Evolutionary conservation across 495 filamentous ascomycete genomes (phyloP).

Genomic region (Talaromyces borbonicus): DNA sequence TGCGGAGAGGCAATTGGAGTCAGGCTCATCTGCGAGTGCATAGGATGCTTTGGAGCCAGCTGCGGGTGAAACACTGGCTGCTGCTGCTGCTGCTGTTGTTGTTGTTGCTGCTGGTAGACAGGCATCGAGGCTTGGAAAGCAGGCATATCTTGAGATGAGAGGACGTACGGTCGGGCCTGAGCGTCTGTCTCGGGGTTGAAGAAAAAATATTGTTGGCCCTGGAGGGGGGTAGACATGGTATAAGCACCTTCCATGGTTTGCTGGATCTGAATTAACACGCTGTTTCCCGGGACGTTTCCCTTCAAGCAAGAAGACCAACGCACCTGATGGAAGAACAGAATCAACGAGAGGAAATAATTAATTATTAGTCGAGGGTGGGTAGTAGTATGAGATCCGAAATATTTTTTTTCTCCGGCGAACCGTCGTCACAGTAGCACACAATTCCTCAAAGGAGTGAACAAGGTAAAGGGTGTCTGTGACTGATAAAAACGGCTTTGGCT

Average conservation of each 20-base stretch:
- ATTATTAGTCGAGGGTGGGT: neutral
- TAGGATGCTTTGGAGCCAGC: conserved; percentile 53
- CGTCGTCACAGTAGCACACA: neutral
- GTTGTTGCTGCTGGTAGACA: conserved; percentile 21
- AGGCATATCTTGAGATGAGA: conserved; percentile 30
- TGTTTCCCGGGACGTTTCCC: too few relatives aligned
- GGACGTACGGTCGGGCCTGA: conserved; percentile 62
- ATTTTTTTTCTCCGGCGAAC: too few relatives aligned
- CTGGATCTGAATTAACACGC: too few relatives aligned
- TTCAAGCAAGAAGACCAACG: too few relatives aligned
- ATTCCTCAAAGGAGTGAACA: conserved; percentile 3
- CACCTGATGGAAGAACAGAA: too few relatives aligned
- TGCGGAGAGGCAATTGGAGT: conserved; percentile 75
- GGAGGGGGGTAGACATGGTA: conserved; percentile 39
- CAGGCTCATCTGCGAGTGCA: conserved; percentile 46
- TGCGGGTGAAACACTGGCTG: conserved; percentile 46
- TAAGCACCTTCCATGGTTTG: conserved; percentile 52
- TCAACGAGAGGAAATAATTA: neutral
- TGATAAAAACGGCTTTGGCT: neutral
- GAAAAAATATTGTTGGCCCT: conserved; percentile 78
- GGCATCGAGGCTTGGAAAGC: conserved; percentile 42
- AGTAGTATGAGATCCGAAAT: neutral
- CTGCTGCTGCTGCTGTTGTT: conserved; percentile 20
- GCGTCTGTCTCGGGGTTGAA: conserved; percentile 70
- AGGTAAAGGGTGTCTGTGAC: neutral